A percentile compares a stretch with the other conserved stretches of the same genome.
Evolutionary conservation across 495 filamentous ascomycete species (phyloP).

Genomic region (Xylaria venustula): DNA sequence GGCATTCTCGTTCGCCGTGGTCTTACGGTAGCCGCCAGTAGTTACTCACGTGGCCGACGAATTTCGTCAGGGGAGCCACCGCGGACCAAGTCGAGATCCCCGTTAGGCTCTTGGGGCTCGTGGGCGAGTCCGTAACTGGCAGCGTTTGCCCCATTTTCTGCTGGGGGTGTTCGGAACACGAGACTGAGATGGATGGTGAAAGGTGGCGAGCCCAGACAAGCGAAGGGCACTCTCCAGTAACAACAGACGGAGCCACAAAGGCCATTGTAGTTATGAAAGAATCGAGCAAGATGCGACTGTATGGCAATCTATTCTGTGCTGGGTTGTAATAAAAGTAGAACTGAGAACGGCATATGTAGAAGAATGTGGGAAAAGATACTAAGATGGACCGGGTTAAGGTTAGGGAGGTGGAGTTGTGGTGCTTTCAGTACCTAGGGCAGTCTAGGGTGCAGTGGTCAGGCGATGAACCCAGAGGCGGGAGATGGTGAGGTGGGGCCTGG

Average conservation of each 20-base stretch:
- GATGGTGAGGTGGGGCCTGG: no score
- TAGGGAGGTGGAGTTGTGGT: no score
- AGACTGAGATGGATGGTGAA: neutral
- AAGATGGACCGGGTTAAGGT: no score
- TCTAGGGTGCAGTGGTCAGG: no score
- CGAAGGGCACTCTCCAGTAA: neutral
- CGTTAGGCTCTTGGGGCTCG: neutral
- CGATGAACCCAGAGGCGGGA: no score
- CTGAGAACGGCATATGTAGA: no score
- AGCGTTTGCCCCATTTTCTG: conserved; percentile 1
- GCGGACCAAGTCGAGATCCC: neutral
- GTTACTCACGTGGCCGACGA: conserved; percentile 13
- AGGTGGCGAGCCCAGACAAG: neutral
- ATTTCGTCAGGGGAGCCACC: conserved; percentile 8
- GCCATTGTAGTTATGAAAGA: neutral
- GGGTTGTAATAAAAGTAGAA: no score
- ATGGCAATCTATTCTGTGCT: neutral
- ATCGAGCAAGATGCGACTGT: neutral
- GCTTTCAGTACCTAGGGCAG: no score
- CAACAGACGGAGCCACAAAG: neutral
- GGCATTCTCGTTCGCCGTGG: neutral
- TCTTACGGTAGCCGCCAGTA: neutral
- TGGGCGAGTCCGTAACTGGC: conserved; percentile 4
- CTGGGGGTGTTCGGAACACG: conserved; percentile 1
- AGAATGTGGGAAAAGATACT: neutral